Conservation (phyloP, 2,329 filamentous ascomycete species). For the Tolypocladium sp. region DNA sequence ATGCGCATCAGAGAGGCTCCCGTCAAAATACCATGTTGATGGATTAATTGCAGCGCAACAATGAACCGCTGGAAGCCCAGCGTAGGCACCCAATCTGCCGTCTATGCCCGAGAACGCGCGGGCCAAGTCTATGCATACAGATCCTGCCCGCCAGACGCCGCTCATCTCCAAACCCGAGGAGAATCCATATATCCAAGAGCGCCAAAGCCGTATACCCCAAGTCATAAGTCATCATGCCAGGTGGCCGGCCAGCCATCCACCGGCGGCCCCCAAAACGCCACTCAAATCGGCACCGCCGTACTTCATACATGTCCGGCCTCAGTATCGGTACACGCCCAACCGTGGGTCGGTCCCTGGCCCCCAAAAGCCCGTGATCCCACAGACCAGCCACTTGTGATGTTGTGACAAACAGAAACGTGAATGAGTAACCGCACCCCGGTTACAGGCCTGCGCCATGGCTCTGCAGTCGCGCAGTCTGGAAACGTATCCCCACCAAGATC, state of each 20-base stretch:
- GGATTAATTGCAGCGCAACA: neutral
- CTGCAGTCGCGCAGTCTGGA: neutral
- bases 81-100: neutral
- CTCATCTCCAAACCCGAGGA: neutral
- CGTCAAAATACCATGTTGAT: neutral
- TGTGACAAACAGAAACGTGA: neutral
- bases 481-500: conserved; percentile 1
- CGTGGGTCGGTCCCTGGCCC: neutral
- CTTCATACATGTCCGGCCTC: neutral
- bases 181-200: neutral
- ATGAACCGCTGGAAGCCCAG: neutral
- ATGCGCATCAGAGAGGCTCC: neutral
- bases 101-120: neutral
- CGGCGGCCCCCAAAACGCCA: neutral
- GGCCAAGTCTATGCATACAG: neutral
- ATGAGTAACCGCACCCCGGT: neutral
- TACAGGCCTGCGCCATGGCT: neutral
- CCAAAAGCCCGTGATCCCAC: neutral
- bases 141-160: neutral
- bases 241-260: too few relatives aligned
- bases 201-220: neutral
- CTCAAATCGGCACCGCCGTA: neutral
- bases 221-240: neutral
- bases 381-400: neutral
- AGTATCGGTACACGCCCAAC: neutral